Evolutionary conservation across 2,329 filamentous ascomycete species (phyloP), one percentile per base, ranked within the genome.

Genomic region (Monilinia vaccinii-corymbosi): DNA sequence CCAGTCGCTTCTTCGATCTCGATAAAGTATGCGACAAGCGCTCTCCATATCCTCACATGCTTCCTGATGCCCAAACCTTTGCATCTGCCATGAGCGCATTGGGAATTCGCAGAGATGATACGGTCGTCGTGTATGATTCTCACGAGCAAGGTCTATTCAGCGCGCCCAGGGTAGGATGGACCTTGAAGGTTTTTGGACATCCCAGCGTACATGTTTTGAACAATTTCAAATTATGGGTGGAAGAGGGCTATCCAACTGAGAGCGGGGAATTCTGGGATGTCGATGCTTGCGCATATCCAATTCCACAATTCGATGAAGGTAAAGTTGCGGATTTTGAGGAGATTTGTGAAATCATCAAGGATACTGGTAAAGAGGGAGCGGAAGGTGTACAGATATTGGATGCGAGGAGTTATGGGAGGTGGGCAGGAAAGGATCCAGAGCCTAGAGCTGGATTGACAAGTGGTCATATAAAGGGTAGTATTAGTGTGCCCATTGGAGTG

Each of bases 1-100:
- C 87, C 70, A 88, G 94, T 1, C 88, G 91, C 36, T 99, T 97
- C 82, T 99, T 99, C 74, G 92, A 99, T 74, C 81, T 99, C 58
- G 94, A 99, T 75, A 90, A 85, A 69, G 83, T 96, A 71, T 91
- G 94, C 70, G 92, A 99, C 75, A 85, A 86, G 65, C 84, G 85
- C 67, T 96, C 88, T 59, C 88, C 90, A 1, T 97, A 96, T 72
- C 93, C 94, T 9, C 94, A 99, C 73, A 99, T 99, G 94, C 83
- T 99, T 3, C 94, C 94, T 3, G 86, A 82, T 9, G 80, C 89
- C 42, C 85, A 89, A 69, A 81, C 84, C 56, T 97, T 99, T 71
- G 89, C 90, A 48, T 82, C 86, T 58, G 90, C 92, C 46, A 95
- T 99, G 92, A 87, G 88, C 67, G 83, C 88, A 65, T 76, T 99